Conservation (phyloP, 345 rosid genomes). For the Aquilaria sinensis region DNA sequence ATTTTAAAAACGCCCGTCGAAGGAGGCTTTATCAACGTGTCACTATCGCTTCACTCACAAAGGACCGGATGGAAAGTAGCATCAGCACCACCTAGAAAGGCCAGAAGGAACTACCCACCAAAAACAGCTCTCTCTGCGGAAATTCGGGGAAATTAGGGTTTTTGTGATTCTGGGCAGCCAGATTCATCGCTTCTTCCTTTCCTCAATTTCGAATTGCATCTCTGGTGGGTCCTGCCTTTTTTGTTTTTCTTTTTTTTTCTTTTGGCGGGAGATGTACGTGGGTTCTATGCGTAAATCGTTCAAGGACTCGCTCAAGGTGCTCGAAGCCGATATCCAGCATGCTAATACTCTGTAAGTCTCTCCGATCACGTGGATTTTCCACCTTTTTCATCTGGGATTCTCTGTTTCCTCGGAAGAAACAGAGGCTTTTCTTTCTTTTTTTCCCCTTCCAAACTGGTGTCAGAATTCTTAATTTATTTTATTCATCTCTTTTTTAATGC, state of each 20-base stretch:
- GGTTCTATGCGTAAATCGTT: constrained; percentile 52
- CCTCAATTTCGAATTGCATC: not conserved
- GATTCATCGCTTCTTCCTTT: not conserved
- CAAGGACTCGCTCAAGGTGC: constrained; percentile 56
- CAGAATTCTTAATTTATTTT: not conserved
- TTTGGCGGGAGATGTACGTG: constrained; percentile 29
- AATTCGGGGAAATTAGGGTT: constrained; percentile 12
- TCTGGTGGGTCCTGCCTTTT: not conserved
- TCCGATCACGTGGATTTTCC: not conserved
- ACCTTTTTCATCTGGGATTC: not conserved
- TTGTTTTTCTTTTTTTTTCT: not conserved
- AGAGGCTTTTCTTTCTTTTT: constrained; percentile 13
- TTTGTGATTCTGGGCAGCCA: not conserved
- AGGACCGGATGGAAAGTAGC: constrained; percentile 14
- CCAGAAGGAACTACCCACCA: constrained; percentile 14
- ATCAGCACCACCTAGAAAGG: constrained; percentile 16
- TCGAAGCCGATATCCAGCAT: constrained; percentile 72
- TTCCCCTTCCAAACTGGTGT: not conserved
- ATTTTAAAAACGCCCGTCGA: no score
- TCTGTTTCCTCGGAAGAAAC: constrained; percentile 37
- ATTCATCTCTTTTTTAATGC: not conserved
- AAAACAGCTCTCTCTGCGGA: not conserved
- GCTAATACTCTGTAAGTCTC: constrained; percentile 55
- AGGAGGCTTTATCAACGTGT: no score
- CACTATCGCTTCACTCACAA: constrained; percentile 14